These are phyloP conservation scores for Suillus brevipes DNA, from an alignment of 768 basidiomycete species.

Conservation along the genomic window DNA sequence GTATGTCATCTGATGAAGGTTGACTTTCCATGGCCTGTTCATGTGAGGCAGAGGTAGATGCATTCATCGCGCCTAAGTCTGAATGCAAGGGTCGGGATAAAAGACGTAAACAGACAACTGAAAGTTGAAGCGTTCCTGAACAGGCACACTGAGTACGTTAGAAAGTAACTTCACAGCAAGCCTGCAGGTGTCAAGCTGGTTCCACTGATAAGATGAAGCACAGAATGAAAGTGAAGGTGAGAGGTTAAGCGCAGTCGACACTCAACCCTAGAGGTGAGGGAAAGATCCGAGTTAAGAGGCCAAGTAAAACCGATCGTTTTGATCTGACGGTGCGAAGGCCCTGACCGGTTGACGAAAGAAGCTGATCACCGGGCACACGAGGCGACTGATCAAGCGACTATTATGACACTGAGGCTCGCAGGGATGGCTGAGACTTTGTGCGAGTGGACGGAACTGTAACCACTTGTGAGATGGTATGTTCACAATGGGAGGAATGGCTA, in stretches of 20 bases:
- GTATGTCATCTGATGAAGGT: constrained; percentile 10
- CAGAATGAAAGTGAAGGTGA: neutral
- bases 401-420: neutral
- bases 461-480: neutral
- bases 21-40: constrained; percentile 4
- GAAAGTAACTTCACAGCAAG: constrained; percentile 5
- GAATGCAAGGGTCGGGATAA: neutral
- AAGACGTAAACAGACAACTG: neutral
- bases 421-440: neutral
- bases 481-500: constrained; percentile 1
- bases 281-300: constrained; percentile 2
- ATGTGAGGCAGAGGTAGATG: neutral
- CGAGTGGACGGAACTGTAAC: neutral
- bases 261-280: neutral
- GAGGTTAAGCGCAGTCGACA: neutral
- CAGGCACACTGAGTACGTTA: neutral
- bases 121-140: neutral
- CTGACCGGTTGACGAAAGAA: neutral
- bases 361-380: neutral
- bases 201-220: neutral
- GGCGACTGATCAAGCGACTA: constrained; percentile 1
- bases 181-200: constrained; percentile 1
- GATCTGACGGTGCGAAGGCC: neutral
- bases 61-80: neutral
- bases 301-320: neutral